Conservation (phyloP, 257 asterid species). For the Coffea eugenioides region DNA sequence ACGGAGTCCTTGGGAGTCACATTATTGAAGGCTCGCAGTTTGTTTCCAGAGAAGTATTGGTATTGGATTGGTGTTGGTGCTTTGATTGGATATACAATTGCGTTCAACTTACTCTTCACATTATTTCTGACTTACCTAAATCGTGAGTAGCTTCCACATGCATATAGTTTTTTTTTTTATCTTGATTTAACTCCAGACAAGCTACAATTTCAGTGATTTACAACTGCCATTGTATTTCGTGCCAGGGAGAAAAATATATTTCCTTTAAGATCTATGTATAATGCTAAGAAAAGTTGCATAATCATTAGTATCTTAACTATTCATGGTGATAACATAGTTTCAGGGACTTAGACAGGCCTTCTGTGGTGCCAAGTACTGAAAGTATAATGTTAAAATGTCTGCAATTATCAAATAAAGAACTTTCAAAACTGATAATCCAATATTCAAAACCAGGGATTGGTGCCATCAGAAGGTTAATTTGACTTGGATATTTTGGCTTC, state of each 20-base stretch:
- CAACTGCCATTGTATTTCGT: neutral
- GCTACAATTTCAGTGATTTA: slow-evolving; percentile 9
- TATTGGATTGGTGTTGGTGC: slow-evolving; percentile 96
- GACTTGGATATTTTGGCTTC: neutral
- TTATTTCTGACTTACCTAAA: slow-evolving; percentile 65
- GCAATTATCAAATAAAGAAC: neutral
- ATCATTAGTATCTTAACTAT: neutral
- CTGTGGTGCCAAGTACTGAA: neutral
- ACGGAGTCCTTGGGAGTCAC: slow-evolving; percentile 72
- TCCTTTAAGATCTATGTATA: neutral
- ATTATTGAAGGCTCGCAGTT: slow-evolving; percentile 70
- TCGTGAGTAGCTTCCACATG: slow-evolving; percentile 49
- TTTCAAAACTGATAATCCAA: neutral
- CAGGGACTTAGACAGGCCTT: neutral
- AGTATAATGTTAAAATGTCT: neutral
- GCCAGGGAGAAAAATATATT: neutral
- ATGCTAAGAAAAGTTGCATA: neutral
- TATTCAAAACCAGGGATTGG: neutral
- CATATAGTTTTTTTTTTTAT: neutral
- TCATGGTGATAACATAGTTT: neutral
- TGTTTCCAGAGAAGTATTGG: slow-evolving; percentile 85
- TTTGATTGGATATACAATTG: slow-evolving; percentile 70
- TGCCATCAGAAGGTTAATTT: neutral
- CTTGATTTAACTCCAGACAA: neutral
- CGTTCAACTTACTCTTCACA: slow-evolving; percentile 81